A percentile compares a stretch with the other conserved stretches of the same genome.
These are phyloP conservation scores for Salix brachista DNA, from an alignment of 345 rosid genomes.

Conservation along the genomic window DNA sequence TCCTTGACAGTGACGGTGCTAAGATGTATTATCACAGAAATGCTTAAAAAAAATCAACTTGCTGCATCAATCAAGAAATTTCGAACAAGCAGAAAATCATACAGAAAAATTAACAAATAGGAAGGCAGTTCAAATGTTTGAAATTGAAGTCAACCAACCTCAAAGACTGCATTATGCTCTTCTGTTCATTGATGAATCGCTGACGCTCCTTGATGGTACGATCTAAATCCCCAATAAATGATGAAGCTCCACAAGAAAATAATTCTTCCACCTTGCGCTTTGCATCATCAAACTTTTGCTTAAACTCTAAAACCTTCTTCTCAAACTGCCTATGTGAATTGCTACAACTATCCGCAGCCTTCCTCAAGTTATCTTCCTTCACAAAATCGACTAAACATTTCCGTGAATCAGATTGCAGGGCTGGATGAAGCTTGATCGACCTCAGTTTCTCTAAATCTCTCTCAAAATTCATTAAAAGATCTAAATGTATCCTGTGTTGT, in stretches of 20 bases:
- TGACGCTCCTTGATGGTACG: slow-evolving; percentile 59
- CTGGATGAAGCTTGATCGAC: slow-evolving; percentile 68
- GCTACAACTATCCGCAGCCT: slow-evolving; percentile 60
- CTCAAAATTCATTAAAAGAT: slow-evolving; percentile 61
- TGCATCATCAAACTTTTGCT: slow-evolving; percentile 72
- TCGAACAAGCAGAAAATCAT: neutral
- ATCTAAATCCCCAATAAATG: slow-evolving; percentile 54
- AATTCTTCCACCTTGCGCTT: slow-evolving; percentile 72
- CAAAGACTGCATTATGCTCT: slow-evolving; percentile 89
- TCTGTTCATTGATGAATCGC: slow-evolving; percentile 63
- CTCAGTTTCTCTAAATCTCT: slow-evolving; percentile 80
- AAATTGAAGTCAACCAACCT: slow-evolving; percentile 52
- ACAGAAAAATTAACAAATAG: neutral
- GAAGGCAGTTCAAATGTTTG: neutral
- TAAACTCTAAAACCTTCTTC: slow-evolving; percentile 76
- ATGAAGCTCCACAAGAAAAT: slow-evolving; percentile 49
- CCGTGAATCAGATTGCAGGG: slow-evolving; percentile 50
- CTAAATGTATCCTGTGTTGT: slow-evolving; percentile 69
- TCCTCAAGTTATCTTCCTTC: slow-evolving; percentile 78
- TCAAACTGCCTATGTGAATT: slow-evolving; percentile 84
- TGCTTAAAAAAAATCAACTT: neutral
- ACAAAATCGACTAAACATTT: slow-evolving; percentile 73
- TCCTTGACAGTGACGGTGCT: neutral
- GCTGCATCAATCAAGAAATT: neutral
- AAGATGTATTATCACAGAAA: neutral